Evolutionary conservation across 2,329 filamentous ascomycete species (phyloP).

Genomic region (Cordyceps javanica): DNA sequence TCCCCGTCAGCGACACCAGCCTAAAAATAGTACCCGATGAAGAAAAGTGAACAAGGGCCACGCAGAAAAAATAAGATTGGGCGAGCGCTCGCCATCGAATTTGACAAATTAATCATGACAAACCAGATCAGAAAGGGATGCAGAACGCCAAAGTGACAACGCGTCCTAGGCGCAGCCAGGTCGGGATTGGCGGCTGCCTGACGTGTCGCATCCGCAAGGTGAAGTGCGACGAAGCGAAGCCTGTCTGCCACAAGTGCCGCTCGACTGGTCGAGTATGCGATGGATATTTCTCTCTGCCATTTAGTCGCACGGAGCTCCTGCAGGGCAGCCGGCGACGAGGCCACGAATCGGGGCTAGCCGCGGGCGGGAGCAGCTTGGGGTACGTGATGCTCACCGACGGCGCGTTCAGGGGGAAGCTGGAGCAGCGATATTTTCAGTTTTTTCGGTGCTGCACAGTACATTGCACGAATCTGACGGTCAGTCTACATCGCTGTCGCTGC

Average conservation of each 20-base stretch:
- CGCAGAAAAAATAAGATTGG: not conserved
- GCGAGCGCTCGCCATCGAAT: not conserved
- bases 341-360: not conserved
- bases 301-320: slow-evolving; percentile 1
- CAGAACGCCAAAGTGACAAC: not conserved
- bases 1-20: too few species aligned
- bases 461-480: not conserved
- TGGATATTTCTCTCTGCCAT: not conserved
- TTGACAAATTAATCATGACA: not conserved
- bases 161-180: not conserved
- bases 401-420: not conserved
- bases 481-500: not conserved
- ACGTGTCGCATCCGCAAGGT: slow-evolving; percentile 10
- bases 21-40: not conserved
- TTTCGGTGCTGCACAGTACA: slow-evolving; percentile 1
- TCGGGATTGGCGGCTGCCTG: not conserved
- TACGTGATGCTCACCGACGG: not conserved
- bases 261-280: slow-evolving; percentile 5
- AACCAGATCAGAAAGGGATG: not conserved
- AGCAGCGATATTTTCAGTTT: not conserved
- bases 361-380: not conserved
- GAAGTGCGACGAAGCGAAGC: slow-evolving; percentile 6
- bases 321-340: not conserved
- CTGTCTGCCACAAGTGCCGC: not conserved
- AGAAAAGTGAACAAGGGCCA: not conserved